Conservation (phyloP, 257 asterid species). For the Solanum chmielewskii region DNA sequence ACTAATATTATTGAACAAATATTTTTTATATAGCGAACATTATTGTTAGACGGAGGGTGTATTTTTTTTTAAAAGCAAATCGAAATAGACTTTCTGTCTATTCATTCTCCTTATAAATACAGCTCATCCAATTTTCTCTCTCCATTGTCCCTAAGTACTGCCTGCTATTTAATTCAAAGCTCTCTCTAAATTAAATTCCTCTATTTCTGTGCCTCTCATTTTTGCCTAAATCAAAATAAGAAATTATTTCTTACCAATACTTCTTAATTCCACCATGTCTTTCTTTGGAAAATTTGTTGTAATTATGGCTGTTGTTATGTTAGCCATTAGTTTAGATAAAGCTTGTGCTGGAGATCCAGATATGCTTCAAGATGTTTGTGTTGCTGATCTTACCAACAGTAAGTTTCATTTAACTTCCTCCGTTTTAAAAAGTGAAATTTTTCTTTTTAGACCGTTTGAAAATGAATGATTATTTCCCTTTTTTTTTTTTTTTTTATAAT, state of each 20-base stretch:
- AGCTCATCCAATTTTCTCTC: not conserved
- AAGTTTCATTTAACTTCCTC: not conserved
- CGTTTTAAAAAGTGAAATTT: too few species aligned
- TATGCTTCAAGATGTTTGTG: conserved; percentile 52
- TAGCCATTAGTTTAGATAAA: not conserved
- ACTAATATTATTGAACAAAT: too few species aligned
- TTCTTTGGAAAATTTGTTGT: not conserved
- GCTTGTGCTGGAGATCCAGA: conserved; percentile 42
- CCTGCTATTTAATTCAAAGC: not conserved
- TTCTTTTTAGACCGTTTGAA: too few species aligned
- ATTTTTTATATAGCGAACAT: too few species aligned
- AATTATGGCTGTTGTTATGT: not conserved
- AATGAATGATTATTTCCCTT: too few species aligned
- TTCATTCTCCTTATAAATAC: conserved; percentile 2
- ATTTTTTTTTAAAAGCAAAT: not conserved
- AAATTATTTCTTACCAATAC: not conserved
- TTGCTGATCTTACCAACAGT: conserved; percentile 54
- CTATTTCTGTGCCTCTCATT: not conserved
- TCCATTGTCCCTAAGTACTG: not conserved
- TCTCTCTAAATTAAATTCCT: not conserved
- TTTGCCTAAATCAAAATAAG: not conserved
- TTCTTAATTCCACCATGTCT: not conserved
- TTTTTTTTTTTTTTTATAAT: fast-evolving
- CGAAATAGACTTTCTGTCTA: not conserved
- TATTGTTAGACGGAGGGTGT: too few species aligned